Base-by-base conservation (phyloP, 805 yeast genomes). In the Ogataea naganishii region DNA sequence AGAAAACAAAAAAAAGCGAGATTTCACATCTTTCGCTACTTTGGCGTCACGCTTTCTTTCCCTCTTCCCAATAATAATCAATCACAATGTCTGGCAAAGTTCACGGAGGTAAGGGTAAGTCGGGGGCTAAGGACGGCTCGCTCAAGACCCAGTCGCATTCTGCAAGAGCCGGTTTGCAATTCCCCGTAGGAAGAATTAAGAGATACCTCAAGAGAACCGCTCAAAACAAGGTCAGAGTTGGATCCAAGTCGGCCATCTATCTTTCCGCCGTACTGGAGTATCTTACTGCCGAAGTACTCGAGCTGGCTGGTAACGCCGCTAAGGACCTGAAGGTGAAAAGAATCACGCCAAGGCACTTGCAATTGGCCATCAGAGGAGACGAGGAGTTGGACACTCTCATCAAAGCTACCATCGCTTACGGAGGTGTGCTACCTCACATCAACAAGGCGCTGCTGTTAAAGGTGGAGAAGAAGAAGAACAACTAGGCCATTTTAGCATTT, bases 151-250 rank as follows among this genome's bases (percentile, higher is more conserved):
- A 81, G 46, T 82, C 95, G 10, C 94, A 88, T 46, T 83, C 95
- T 5, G 94, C 95, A 7, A 78, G 94, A 58, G 96, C 96, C 17
- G 96, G 96, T 16, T 66, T 86, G 56, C 92, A 81, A 57, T 92
- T 92, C 66, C 99, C 99, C 29, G 97, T 94, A 22, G 99, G 99
- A 37, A 85, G 99, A 79, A 86, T 92, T 47, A 89, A 92, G 74
- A 77, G 98, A 67, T 89, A 86, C 57, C 69, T 92, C 60, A 89
- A 88, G 68, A 79, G 71, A 58, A 83, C 80, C 41, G 94, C 95
- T 14, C 92, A 84, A 55, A 84, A 47, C 33, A 72, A 71, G 46
- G 62, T 72, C 41, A 60, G 95, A 58, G 94, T 85, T 28, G 95
- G 95, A 35, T 54, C 63, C 10, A 58, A 58, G 32, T 42, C 96